Evolutionary conservation across 768 basidiomycete genomes (phyloP), one percentile per base, ranked within the genome.

Genomic region (Leccinellum luteum): DNA sequence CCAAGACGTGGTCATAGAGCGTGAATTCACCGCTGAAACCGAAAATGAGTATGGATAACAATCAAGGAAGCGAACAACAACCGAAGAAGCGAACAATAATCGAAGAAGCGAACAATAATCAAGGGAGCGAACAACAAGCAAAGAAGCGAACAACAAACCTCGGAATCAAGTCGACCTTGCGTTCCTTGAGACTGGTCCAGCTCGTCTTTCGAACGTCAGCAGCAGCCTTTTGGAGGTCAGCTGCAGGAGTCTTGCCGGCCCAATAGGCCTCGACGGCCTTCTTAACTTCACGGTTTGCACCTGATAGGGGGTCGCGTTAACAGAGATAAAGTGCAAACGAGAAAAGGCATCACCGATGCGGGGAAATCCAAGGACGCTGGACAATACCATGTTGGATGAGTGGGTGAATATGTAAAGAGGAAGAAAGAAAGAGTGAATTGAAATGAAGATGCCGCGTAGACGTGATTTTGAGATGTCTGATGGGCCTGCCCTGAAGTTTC

Each of bases 231-330:
- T 86, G 86, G 64, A 99, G 89, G 58, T 94, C 91, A 64, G 91
- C 90, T 34, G 85, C 92, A 59, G 87, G 82, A 72, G 86, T 79
- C 75, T 96, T 98, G 74, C 90, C 90, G 31, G 83, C 92, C 97
- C 97, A 99, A 81, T 98, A 98, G 56, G 93, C 89, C 78, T 98
- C 96, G 69, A 97, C 92, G 64, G 94, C 94, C 81, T 98, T 96
- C 80, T 97, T 97, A 61, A 95, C 85, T 78, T 96, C 93, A 78
- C 92, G 92, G 79, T 94, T 89, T 57, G 87, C 88, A 79, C 93
- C 93, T 94, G 25, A 15, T 21, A 28, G 31, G 13, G 15, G 6
- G 19, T 48, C 8, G 32, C 27, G 45, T 71, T 13, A 64, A 56
- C 4, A 19, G 4, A 5, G 48, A 35, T 35, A 8, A 19, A 6